These are phyloP conservation scores for Magnaporthiopsis incrustans DNA, from an alignment of 2,329 filamentous ascomycete genomes.

Conservation along the genomic window DNA sequence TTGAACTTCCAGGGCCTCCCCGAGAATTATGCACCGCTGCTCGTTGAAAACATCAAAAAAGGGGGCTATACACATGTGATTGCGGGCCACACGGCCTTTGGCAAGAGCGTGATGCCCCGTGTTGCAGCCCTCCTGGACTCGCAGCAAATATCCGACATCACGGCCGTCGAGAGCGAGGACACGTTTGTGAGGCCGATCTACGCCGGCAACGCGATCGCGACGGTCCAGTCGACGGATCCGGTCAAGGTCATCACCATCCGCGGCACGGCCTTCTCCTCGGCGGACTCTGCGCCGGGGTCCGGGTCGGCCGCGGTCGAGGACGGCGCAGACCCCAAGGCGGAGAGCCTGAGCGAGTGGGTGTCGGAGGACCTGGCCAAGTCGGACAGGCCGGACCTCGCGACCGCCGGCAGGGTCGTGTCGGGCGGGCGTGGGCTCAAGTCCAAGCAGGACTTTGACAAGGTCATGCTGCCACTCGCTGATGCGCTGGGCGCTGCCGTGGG, in stretches of 20 bases:
- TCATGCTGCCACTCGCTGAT: constrained; percentile 90
- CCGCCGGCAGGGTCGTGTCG: constrained; percentile 83
- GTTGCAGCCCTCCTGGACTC: constrained; percentile 86
- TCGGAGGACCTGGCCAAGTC: constrained; percentile 90
- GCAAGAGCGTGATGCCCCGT: constrained; percentile 87
- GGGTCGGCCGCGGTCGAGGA: constrained; percentile 60
- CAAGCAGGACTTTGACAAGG: constrained; percentile 90
- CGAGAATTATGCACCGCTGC: constrained; percentile 87
- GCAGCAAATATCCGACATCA: constrained; percentile 92
- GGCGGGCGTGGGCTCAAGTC: constrained; percentile 94
- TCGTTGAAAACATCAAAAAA: constrained; percentile 95
- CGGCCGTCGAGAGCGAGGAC: constrained; percentile 75
- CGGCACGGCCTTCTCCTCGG: constrained; percentile 81
- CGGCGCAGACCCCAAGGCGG: constrained; percentile 73
- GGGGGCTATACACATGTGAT: constrained; percentile 89
- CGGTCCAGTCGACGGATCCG: constrained; percentile 79
- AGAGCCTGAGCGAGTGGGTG: constrained; percentile 75
- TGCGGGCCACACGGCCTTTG: constrained; percentile 87
- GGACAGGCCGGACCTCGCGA: constrained; percentile 85
- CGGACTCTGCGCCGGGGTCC: constrained; percentile 62
- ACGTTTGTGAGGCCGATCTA: constrained; percentile 97
- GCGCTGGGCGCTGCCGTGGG: constrained; percentile 91
- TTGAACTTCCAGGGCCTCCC: constrained; percentile 59
- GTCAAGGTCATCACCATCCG: constrained; percentile 89
- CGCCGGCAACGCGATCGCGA: constrained; percentile 93